Evolutionary conservation across 805 yeast genomes (phyloP), one percentile per base, ranked within the genome.

Genomic region (Candida piceae): DNA sequence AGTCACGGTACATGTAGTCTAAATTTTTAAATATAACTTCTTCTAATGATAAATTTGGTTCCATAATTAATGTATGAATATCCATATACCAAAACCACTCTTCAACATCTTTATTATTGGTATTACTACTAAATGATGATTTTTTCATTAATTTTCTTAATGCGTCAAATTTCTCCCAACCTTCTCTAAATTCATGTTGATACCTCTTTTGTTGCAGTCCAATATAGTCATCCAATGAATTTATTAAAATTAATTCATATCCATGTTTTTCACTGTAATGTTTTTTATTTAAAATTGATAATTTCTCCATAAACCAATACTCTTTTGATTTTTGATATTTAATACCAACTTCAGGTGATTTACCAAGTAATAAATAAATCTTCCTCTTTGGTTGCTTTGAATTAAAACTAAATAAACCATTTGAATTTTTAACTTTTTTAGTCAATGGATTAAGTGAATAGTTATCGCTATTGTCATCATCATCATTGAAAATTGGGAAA

Each of bases 141-240:
- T 62, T 57, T 34, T 56, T 58, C 63, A 66, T 59, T 1, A 60
- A 57, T 20, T 49, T 57, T 28, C 63, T 52, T 20, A 66, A 40
- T 19, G 55, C 40, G 41, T 66, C 71, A 29, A 64, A 58, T 40
- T 65, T 65, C 44, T 63, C 69, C 71, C 71, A 66, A 3, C 69
- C 69, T 50, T 66, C 70, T 42, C 77, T 60, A 54, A 63, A 63
- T 36, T 70, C 76, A 51, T 70, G 70, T 32, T 72, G 69, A 46
- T 72, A 72, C 34, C 69, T 55, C 47, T 70, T 72, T 42, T 67
- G 63, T 45, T 63, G 62, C 21, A 56, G 32, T 17, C 73, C 69
- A 54, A 65, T 58, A 41, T 70, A 72, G 30, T 53, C 57, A 16
- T 48, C 41, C 30, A 51, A 31, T 0, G 54, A 42, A 27, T 50